Evolutionary conservation across 73 alveolate genomes (phyloP), one percentile per base, ranked within the genome.

Genomic region (Blepharisma stoltei): DNA sequence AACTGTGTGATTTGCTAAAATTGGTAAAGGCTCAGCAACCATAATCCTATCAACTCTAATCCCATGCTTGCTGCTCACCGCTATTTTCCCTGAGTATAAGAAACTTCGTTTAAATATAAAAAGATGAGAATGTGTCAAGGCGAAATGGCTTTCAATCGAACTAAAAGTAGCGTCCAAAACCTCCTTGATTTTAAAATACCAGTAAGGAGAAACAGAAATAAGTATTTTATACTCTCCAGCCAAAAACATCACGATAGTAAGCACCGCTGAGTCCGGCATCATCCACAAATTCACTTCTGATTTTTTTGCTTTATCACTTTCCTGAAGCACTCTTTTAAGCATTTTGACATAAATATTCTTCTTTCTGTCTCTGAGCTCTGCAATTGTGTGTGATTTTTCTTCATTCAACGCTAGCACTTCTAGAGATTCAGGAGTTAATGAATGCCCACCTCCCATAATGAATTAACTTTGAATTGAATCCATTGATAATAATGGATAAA

Each of bases 61-160:
- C 1, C 79, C 79, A 18, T 38, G 11, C 43, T 69, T 69, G 38
- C 27, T 43, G 27, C 45, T n/a, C 4, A 69, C 79, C 1, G 41
- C 21, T 0, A 69, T 69, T 44, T 43, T 38, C 14, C 32, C 27
- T 11, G 27, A 38, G 6, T 69, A n/a, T 3, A n/a, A 14, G 80
- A 44, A 69, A 25, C 76, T n/a, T 43, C 45, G 11, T 69, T 69
- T 44, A 46, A 69, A 69, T 7, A 47, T 18, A 7, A 69, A 46
- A 9, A 69, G 60, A n/a, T 46, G n/a, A 43, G 79, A 44, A n/a
- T 44, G 79, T n/a, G 27, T 69, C 3, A 69, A 9, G 4, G 79
- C 79, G 6, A 69, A 69, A 8, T 69, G 55, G 5, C 75, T 69
- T 46, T 69, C 79, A 44, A 69, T 46, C 2, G 71, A n/a, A 4